Conservation (phyloP, 345 rosid species). For the Erucastrum elatum region DNA sequence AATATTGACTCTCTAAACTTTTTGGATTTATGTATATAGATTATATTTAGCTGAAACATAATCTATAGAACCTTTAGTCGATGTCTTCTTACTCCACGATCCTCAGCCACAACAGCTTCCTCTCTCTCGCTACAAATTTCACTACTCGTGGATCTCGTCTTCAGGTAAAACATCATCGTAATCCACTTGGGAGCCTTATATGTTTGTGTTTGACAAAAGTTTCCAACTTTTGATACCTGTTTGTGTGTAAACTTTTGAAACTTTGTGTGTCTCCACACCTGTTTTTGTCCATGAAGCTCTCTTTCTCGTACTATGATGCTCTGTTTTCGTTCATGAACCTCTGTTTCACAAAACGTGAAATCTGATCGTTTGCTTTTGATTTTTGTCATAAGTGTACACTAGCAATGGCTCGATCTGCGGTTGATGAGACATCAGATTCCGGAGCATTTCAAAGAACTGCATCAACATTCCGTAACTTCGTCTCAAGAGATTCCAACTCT, state of each 20-base stretch:
- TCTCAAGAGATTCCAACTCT: slow-evolving; percentile 59
- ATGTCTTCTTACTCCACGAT: slow-evolving; percentile 37
- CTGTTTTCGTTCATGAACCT: not conserved
- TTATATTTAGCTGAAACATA: not conserved
- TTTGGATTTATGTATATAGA: slow-evolving; percentile 11
- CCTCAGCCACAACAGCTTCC: slow-evolving; percentile 18
- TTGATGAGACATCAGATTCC: slow-evolving; percentile 71
- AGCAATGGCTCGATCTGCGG: slow-evolving; percentile 75
- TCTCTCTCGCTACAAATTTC: slow-evolving; percentile 29
- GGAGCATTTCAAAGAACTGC: slow-evolving; percentile 80
- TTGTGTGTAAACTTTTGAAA: too few species aligned
- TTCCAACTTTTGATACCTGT: slow-evolving; percentile 18
- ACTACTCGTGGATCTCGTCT: slow-evolving; percentile 34
- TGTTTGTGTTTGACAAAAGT: slow-evolving; percentile 6
- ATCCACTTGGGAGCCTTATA: not conserved
- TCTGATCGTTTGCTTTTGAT: not conserved
- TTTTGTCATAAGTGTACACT: slow-evolving; percentile 30
- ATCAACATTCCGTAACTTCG: slow-evolving; percentile 75
- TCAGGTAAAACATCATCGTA: slow-evolving; percentile 27
- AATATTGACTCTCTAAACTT: slow-evolving; percentile 1
- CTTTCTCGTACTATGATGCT: not conserved
- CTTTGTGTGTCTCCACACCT: too few species aligned
- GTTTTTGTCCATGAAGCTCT: slow-evolving; percentile 4
- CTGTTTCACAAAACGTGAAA: not conserved
- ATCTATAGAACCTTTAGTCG: not conserved